These are phyloP conservation scores for Pichia sp. DNA, from an alignment of 1,139 yeast genomes.

Conservation along the genomic window DNA sequence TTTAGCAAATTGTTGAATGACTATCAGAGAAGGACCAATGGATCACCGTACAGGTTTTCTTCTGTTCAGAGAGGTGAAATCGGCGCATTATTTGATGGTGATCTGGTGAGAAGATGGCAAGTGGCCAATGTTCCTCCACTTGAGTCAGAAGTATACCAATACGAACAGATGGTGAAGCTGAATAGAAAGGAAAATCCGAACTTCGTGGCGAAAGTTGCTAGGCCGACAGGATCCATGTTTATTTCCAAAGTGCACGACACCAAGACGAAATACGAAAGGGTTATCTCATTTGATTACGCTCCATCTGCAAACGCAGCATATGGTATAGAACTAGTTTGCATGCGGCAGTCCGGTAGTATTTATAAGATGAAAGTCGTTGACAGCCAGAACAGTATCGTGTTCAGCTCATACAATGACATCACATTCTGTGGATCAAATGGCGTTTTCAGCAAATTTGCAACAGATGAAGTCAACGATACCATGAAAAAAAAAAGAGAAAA, in stretches of 20 bases:
- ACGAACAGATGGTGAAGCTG: conserved; percentile 19
- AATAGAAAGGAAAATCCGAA: conserved; percentile 25
- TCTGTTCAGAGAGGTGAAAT: conserved; percentile 67
- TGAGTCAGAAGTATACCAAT: conserved; percentile 21
- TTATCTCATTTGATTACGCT: conserved; percentile 79
- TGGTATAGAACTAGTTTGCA: conserved; percentile 57
- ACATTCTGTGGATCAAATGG: conserved; percentile 65
- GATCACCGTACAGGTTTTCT: conserved; percentile 67
- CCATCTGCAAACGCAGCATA: conserved; percentile 42
- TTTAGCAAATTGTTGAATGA: conserved; percentile 68
- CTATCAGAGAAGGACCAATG: conserved; percentile 53
- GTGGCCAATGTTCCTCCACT: conserved; percentile 56
- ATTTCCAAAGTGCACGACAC: conserved; percentile 75
- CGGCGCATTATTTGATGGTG: conserved; percentile 76
- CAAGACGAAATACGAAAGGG: conserved; percentile 73
- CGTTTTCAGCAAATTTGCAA: conserved; percentile 39
- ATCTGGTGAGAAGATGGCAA: conserved; percentile 76
- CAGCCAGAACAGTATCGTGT: conserved; percentile 57
- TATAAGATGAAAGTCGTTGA: conserved; percentile 75
- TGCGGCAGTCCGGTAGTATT: conserved; percentile 85
- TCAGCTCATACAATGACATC: conserved; percentile 70
- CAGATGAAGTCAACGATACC: conserved; percentile 20
- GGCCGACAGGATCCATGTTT: conserved; percentile 52
- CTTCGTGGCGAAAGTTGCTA: conserved; percentile 38
- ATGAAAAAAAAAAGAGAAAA: conserved; percentile 38